Evolutionary conservation across 2,329 filamentous ascomycete genomes (phyloP).

Genomic region (Cladosporium austrohemisphaericum): DNA sequence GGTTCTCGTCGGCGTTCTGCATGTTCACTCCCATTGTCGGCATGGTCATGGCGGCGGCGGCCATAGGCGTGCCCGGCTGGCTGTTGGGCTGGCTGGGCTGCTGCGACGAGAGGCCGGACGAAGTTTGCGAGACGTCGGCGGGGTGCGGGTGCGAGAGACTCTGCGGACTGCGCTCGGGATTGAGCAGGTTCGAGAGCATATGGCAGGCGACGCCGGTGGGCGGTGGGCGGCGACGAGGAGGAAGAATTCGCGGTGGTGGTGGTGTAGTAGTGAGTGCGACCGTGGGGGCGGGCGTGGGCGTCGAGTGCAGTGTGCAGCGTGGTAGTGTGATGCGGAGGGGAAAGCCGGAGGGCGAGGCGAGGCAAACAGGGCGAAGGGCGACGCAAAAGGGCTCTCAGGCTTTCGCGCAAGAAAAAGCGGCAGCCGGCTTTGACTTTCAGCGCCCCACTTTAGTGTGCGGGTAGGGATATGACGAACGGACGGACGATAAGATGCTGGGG

Average conservation of each 20-base stretch:
- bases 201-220: slow-evolving; percentile 17
- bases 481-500: background rate
- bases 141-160: slow-evolving; percentile 20
- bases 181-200: slow-evolving; percentile 32
- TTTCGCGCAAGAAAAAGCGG: slow-evolving; percentile 3
- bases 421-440: background rate
- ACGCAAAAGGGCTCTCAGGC: background rate
- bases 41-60: slow-evolving; percentile 46
- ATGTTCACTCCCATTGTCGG: slow-evolving; percentile 50
- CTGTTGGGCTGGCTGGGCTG: slow-evolving; percentile 8
- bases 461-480: slow-evolving; percentile 11
- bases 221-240: background rate
- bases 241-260: background rate
- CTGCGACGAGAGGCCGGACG: slow-evolving; percentile 14
- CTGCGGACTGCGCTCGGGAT: slow-evolving; percentile 26
- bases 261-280: background rate
- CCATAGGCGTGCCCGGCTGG: slow-evolving; percentile 25
- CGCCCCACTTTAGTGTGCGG: slow-evolving; percentile 3
- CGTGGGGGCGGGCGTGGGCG: background rate
- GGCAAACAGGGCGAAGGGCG: background rate
- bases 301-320: no score
- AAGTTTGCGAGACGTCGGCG: slow-evolving; percentile 15
- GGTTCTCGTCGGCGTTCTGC: slow-evolving; percentile 64
- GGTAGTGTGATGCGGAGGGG: background rate
- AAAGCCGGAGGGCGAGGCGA: background rate